Evolutionary conservation across 352 stramenopile genomes (phyloP), one percentile per base, ranked within the genome.

Genomic region (Globisporangium recalcitrans): DNA sequence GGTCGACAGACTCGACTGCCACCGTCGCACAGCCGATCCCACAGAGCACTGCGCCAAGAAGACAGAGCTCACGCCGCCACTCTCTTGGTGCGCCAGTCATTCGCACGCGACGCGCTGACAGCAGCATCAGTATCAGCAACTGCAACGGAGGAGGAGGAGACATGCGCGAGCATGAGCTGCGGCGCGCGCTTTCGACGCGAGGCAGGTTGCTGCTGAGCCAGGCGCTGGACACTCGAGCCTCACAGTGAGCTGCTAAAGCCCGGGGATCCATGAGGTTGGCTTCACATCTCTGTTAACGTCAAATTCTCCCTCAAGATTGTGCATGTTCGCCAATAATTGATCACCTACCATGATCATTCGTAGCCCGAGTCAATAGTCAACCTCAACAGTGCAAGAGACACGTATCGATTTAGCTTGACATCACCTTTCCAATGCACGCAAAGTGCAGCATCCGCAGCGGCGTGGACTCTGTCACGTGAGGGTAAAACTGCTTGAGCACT

Each of bases 401-500:
- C n/a, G 11, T 21, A 63, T 52, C 56, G 46, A 52, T 32, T 31
- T 31, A 34, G 32, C n/a, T 44, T 14, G 31, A 26, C 10, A 4
- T 16, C n/a, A 49, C 47, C 21, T 36, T 13, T n/a, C 47, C 48
- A 34, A 86, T 44, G 40, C 62, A 84, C n/a, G 64, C 68, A 54
- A 90, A 88, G 47, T 85, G 69, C 11, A 90, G 27, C 58, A 88
- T 73, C 10, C 78, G 40, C 48, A 88, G 48, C 16, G 73, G 58
- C 10, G 82, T 85, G 13, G 67, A 31, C 13, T 67, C 34, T 1
- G 73, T 77, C 36, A 91, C 69, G 36, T 71, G 34, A 13, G 73
- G 71, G 44, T 92, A 92, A 51, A 87, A 92, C 26, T 71, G 68
- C 38, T 71, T 69, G 32, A 92, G 56, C 21, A 88, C 65, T 1